Evolutionary conservation across 768 basidiomycete species (phyloP), one percentile per base, ranked within the genome.

Genomic region (Kwoniella dendrophila): DNA sequence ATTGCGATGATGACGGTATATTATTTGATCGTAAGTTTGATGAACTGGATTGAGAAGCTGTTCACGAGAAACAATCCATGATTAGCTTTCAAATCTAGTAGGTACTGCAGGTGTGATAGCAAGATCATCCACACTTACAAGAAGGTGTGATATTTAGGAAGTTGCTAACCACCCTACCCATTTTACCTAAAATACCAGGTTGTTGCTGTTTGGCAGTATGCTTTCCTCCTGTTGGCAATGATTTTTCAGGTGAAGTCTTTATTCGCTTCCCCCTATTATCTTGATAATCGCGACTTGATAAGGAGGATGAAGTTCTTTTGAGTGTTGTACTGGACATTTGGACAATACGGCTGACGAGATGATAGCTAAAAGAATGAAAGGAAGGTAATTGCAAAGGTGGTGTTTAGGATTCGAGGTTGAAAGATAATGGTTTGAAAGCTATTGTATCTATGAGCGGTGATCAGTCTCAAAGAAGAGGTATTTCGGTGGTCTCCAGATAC

Each of bases 221-320:
- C 38, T 40, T 44, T 7, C 24, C 20, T 18, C 33, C 22, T 40
- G 41, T 22, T 24, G 36, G 24, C 20, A 47, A 30, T 7, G 56
- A 58, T n/a, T n/a, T n/a, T n/a, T n/a, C n/a, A n/a, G n/a, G n/a
- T n/a, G n/a, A n/a, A n/a, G n/a, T n/a, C n/a, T n/a, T n/a, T n/a
- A n/a, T n/a, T n/a, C n/a, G n/a, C 27, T 8, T 5, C 24, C 45
- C 32, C 20, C 24, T 44, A 24, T 30, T 43, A 20, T 58, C 49
- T 6, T 11, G 20, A n/a, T 43, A 32, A 18, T 49, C 16, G 27
- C 11, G 4, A 11, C 12, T 4, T n/a, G 45, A 58, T 16, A 12
- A 20, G 14, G 51, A 53, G 6, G 59, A 61, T 20, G 43, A 30
- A 16, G 51, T 50, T 38, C 59, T 22, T 27, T 61, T 61, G 20